Conservation (phyloP, 148 eudicot species). For the Camellia lanceoleosa region DNA sequence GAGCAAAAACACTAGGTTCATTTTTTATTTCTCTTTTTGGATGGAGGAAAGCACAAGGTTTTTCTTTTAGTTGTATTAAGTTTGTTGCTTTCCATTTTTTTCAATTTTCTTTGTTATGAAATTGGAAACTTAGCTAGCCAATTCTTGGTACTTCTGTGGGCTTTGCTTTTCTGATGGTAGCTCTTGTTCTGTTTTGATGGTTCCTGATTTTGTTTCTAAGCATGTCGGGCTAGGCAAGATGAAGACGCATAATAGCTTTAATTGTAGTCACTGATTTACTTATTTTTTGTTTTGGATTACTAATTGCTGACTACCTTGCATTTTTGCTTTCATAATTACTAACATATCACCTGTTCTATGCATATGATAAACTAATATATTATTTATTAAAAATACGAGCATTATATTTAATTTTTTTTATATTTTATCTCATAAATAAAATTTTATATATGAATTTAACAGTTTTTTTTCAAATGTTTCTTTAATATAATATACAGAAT, state of each 20-base stretch:
- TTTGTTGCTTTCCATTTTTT: not conserved
- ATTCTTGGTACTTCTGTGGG: not conserved
- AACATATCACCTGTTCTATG: too few relatives aligned
- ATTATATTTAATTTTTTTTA: too few relatives aligned
- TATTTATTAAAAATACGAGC: too few relatives aligned
- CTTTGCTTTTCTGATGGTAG: not conserved
- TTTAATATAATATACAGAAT: too few relatives aligned
- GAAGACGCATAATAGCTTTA: not conserved
- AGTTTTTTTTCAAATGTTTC: too few relatives aligned
- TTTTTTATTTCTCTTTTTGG: not conserved
- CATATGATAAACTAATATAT: too few relatives aligned
- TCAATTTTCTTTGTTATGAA: not conserved
- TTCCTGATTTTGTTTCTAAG: not conserved
- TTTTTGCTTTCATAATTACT: not conserved
- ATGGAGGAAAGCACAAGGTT: not conserved
- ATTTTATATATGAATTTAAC: too few relatives aligned
- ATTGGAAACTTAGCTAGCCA: not conserved
- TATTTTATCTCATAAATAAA: too few relatives aligned
- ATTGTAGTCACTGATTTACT: not conserved
- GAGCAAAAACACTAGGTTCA: not conserved
- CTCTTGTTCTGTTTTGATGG: not conserved
- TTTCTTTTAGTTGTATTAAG: not conserved
- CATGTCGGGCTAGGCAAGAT: not conserved
- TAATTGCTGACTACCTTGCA: not conserved
- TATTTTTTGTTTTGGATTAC: too few relatives aligned